Conservation (phyloP, 129 eudicot species). For the Centrapalus pauciflorus region DNA sequence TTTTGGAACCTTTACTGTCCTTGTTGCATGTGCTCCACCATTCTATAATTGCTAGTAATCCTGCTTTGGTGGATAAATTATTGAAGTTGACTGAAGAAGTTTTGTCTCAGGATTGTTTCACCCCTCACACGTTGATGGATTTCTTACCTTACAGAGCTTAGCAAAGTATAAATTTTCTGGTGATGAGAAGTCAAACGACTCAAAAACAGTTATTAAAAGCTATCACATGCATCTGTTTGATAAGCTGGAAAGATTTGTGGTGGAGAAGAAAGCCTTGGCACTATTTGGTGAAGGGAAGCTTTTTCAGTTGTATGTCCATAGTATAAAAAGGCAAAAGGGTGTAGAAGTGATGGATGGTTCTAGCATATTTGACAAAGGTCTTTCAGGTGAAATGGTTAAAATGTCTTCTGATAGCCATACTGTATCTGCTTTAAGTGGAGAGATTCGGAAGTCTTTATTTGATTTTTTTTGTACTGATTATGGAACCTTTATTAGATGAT, state of each 20-base stretch:
- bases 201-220: slow-evolving; percentile 53
- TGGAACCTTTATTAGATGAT: slow-evolving; percentile 62
- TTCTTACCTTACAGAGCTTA: slow-evolving; percentile 56
- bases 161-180: slow-evolving; percentile 50
- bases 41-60: slow-evolving; percentile 10
- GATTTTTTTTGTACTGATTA: slow-evolving; percentile 64
- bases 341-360: slow-evolving; percentile 32
- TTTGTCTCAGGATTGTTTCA: slow-evolving; percentile 74
- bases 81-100: slow-evolving; percentile 58
- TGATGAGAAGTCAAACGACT: slow-evolving; percentile 37
- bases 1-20: slow-evolving; percentile 69
- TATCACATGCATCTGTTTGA: slow-evolving; percentile 81
- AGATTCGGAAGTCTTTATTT: slow-evolving; percentile 63
- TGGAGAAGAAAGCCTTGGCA: slow-evolving; percentile 42
- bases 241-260: slow-evolving; percentile 48
- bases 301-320: slow-evolving; percentile 51
- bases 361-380: slow-evolving; percentile 6
- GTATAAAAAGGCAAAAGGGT: slow-evolving; percentile 53
- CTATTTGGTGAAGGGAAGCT: slow-evolving; percentile 64
- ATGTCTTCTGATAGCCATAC: no score
- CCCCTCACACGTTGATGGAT: slow-evolving; percentile 73
- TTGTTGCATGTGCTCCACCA: slow-evolving; percentile 39
- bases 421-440: slow-evolving; percentile 31
- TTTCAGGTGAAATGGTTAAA: slow-evolving; percentile 6
- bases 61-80: slow-evolving; percentile 29